phyloP scores from a whole-genome alignment of 176 grass and related monocot species.

The Oryza glaberrima region DNA sequence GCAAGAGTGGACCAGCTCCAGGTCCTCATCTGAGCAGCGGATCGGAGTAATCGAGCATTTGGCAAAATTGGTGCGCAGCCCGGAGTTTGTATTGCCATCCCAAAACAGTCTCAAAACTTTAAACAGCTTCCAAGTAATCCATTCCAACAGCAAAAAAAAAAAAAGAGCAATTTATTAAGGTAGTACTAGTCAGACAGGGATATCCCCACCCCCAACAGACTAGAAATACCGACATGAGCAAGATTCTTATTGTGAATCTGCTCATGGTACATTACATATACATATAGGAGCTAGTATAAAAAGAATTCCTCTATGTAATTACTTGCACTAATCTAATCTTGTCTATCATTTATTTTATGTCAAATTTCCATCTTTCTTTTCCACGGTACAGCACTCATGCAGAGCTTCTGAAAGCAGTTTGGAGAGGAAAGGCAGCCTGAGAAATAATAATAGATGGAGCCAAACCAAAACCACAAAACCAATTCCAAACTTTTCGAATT shows the following conservation, averaged over 20 bases:
- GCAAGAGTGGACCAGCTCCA: no score
- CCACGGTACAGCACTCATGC: not conserved
- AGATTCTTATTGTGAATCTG: not conserved
- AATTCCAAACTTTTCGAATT: not conserved
- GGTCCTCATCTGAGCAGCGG: no score
- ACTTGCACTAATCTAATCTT: not conserved
- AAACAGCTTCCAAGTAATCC: no score
- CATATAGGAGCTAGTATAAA: no score
- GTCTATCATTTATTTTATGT: not conserved
- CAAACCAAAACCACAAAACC: no score
- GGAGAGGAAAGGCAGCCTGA: not conserved
- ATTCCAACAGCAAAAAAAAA: no score
- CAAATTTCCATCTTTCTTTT: not conserved
- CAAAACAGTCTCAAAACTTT: no score
- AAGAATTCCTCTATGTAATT: not conserved
- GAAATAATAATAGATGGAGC: no score
- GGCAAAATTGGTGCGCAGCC: no score
- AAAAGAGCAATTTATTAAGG: not conserved
- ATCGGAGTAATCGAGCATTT: no score
- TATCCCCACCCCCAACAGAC: not conserved
- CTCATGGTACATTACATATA: no score
- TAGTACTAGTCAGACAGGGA: not conserved
- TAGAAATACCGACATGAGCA: not conserved
- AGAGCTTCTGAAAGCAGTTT: not conserved
- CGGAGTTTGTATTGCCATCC: no score